Base-by-base conservation (phyloP, 208 protist genomes). In the Phytomonas serpens region DNA sequence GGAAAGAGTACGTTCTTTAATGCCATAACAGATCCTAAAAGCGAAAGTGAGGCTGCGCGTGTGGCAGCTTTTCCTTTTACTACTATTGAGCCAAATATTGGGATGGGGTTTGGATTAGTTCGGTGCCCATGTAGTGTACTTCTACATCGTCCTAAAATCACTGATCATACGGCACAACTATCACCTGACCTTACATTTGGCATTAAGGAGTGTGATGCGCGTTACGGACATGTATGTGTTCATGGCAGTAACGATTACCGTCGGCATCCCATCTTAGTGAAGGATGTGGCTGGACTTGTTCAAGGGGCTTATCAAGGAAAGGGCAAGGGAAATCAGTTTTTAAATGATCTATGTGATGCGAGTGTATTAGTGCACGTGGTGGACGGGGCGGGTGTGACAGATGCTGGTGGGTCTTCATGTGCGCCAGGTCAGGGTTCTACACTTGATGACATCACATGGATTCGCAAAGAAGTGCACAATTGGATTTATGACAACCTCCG, bases 1-100 rank as follows among this genome's bases (percentile, higher is more conserved):
- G n/a, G n/a, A n/a, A 98, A 98, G 81, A 95, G 88, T 73, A 98
- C 93, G 34, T 89, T 98, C 77, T 97, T 98, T 77, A 98, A 98
- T 79, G 93, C 94, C 62, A 78, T 95, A 57, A 95, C 90, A 1
- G 87, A 96, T 71, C 92, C 92, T 11, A 71, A 82, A 30, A 82
- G 71, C 64, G 92, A 92, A 79, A 80, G 76, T 57, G 82, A 76
- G n/a, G 93, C 84, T 10, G 97, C 97, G 52, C 84, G 86, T 7
- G 89, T 97, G 4, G 94, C 90, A 19, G 89, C 93, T 5, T 94
- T 95, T 64, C 97, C 97, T 1, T 98, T 98, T 74, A 98, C 97
- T 2, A 98, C 97, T 1, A 98, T 98, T 65, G 85, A 96, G 31
- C 94, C 97, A 0, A 98, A 98, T 73, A 74, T 93, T 13, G 92